phyloP scores from a whole-genome alignment of 2,329 filamentous ascomycete species.

The Trichoderma harzianum region DNA sequence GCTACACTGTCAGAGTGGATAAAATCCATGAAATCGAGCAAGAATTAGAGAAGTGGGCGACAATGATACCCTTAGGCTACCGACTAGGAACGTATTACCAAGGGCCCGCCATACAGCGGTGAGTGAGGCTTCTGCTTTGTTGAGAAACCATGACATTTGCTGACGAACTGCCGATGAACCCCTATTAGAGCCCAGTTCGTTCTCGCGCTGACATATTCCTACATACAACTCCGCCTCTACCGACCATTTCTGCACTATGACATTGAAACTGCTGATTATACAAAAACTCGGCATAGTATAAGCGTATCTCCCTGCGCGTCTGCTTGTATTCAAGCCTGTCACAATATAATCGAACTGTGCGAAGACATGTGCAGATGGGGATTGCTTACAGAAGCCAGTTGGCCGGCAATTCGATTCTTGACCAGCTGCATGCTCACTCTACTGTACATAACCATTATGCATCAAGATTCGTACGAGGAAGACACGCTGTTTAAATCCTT shows the following conservation, averaged over 20 bases:
- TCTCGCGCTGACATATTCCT: neutral
- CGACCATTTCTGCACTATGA: neutral
- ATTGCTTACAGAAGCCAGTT: neutral
- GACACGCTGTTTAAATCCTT: neutral
- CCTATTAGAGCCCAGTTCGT: neutral
- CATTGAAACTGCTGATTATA: neutral
- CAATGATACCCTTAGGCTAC: neutral
- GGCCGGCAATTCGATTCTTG: neutral
- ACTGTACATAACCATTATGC: neutral
- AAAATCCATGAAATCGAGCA: neutral
- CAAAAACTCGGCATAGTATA: neutral
- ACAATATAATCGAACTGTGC: constrained; percentile 2
- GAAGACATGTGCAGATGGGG: neutral
- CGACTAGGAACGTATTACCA: neutral
- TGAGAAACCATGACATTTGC: neutral
- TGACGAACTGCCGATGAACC: neutral
- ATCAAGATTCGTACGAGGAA: neutral
- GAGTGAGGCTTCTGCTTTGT: neutral
- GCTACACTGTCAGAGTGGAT: neutral
- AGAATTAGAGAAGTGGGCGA: neutral
- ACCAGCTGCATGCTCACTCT: neutral
- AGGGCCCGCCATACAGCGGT: neutral
- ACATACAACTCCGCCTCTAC: neutral
- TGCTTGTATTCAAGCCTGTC: neutral
- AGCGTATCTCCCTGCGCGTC: neutral